phyloP scores from a whole-genome alignment of 768 basidiomycete genomes.

The Pleurotus pulmonarius region DNA sequence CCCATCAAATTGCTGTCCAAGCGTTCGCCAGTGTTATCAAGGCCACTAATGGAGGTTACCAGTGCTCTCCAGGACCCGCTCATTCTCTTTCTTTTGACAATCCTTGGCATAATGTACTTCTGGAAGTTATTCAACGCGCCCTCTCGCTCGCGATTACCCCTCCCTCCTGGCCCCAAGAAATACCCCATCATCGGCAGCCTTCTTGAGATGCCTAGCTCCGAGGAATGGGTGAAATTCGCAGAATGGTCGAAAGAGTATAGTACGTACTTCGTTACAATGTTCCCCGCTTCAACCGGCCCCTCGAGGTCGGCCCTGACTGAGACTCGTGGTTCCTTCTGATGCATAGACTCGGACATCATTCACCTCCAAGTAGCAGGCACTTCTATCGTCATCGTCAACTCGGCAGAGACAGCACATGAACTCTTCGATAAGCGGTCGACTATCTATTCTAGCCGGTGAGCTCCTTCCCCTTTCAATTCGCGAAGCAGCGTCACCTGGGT shows the following conservation, averaged over 20 bases:
- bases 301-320: too few species aligned
- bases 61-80: background rate
- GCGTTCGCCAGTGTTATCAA: background rate
- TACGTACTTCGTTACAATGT: background rate
- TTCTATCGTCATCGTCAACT: conserved; percentile 25
- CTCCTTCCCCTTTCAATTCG: conserved; percentile 5
- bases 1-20: background rate
- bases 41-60: background rate
- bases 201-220: conserved; percentile 15
- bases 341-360: conserved; percentile 16
- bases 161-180: conserved; percentile 24
- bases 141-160: conserved; percentile 5
- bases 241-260: conserved; percentile 19
- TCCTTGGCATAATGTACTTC: background rate
- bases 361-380: conserved; percentile 18
- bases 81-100: background rate
- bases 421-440: conserved; percentile 18
- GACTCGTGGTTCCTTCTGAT: conserved; percentile 13
- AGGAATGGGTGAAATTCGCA: conserved; percentile 18
- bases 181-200: conserved; percentile 22
- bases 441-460: conserved; percentile 19
- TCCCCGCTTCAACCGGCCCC: conserved; percentile 9
- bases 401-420: conserved; percentile 17
- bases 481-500: conserved; percentile 12
- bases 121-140: background rate